Conservation (phyloP, 1,139 yeast species). For the Sugiyamaella paludigena region DNA sequence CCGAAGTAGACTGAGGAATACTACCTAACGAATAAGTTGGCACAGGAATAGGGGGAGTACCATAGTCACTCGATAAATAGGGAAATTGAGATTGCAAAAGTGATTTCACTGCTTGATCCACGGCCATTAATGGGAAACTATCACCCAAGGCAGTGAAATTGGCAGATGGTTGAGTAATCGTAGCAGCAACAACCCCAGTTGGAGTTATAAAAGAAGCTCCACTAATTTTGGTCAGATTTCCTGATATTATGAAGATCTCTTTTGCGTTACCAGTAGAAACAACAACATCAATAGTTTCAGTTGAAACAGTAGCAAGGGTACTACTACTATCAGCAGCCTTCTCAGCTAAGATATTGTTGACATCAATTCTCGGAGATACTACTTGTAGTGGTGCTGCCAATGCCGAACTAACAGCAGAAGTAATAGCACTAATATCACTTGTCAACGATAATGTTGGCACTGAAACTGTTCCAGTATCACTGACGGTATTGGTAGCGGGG, state of each 20-base stretch:
- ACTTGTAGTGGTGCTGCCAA: background rate
- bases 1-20: background rate
- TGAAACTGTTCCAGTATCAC: background rate
- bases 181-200: constrained; percentile 7
- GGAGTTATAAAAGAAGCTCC: constrained; percentile 8
- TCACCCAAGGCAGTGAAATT: constrained; percentile 18
- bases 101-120: constrained; percentile 1
- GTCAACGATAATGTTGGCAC: background rate
- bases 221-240: constrained; percentile 18
- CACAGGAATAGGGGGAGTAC: constrained; percentile 9
- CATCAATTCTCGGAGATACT: background rate
- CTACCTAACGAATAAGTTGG: constrained; percentile 1
- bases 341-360: too few species aligned
- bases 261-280: background rate
- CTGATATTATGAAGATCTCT: constrained; percentile 13
- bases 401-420: background rate
- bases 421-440: background rate
- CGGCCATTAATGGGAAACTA: constrained; percentile 17
- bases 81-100: constrained; percentile 9
- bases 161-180: constrained; percentile 4
- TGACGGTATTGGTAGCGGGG: background rate
- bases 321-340: background rate
- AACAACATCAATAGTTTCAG: too few species aligned
- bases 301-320: too few species aligned
- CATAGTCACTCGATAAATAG: constrained; percentile 2